Evolutionary conservation across 2,329 filamentous ascomycete species (phyloP).

Genomic region (Torrubiella hemipterigena): DNA sequence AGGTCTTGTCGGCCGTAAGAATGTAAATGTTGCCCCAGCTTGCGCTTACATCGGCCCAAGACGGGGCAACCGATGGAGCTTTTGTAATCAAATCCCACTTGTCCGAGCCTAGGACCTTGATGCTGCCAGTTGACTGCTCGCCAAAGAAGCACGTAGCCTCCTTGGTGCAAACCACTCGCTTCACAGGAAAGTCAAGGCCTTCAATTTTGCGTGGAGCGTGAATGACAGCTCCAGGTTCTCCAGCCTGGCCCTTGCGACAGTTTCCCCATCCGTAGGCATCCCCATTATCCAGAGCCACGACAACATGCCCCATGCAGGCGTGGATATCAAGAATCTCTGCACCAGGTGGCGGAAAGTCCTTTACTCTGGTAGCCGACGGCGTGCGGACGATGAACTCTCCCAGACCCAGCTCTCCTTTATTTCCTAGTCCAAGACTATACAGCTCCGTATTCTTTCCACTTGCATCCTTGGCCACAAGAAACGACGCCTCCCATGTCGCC

Average conservation of each 20-base stretch:
- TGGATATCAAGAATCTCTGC: constrained; percentile 51
- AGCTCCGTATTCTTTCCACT: constrained; percentile 33
- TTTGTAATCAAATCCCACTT: constrained; percentile 55
- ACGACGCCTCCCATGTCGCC: constrained; percentile 69
- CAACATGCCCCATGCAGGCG: constrained; percentile 67
- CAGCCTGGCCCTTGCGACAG: constrained; percentile 75
- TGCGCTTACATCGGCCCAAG: constrained; percentile 59
- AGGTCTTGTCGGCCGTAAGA: constrained; percentile 43
- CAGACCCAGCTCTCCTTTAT: constrained; percentile 62
- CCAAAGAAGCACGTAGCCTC: constrained; percentile 73
- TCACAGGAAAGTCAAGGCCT: constrained; percentile 47
- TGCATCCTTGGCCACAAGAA: constrained; percentile 41
- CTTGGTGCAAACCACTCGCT: constrained; percentile 62
- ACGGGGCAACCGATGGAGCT: constrained; percentile 38
- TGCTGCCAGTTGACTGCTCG: constrained; percentile 39
- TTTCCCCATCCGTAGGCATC: constrained; percentile 82
- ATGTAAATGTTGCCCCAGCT: constrained; percentile 78
- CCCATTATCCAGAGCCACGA: constrained; percentile 62
- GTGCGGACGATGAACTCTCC: constrained; percentile 39
- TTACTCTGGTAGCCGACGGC: constrained; percentile 34
- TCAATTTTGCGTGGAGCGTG: constrained; percentile 50
- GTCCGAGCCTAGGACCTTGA: constrained; percentile 60
- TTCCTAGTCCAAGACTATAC: constrained; percentile 53
- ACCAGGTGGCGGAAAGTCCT: constrained; percentile 50
- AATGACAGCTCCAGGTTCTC: constrained; percentile 40